phyloP scores from a whole-genome alignment of 228 moss, liverwort and hornwort genomes.

The Sphagnum fallax region DNA sequence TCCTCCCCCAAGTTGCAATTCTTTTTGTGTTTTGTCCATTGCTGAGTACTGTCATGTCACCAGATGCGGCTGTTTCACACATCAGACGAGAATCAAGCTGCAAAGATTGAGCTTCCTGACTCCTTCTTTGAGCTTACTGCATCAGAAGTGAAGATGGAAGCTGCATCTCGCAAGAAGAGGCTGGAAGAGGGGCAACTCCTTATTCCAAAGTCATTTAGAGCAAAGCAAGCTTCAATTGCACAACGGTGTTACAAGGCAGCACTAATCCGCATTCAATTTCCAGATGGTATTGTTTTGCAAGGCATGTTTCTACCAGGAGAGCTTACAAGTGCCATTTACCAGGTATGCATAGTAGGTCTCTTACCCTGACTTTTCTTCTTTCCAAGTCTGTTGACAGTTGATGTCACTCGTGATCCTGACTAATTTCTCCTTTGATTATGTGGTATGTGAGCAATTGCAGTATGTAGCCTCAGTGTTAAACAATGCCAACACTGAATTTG shows the following conservation, averaged over 20 bases:
- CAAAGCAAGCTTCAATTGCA: conserved; percentile 27
- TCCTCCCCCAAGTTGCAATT: too few species aligned
- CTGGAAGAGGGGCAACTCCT: conserved; percentile 31
- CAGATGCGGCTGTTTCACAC: conserved; percentile 32
- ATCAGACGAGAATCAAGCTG: conserved; percentile 10
- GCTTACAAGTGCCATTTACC: conserved; percentile 24
- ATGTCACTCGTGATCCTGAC: too few species aligned
- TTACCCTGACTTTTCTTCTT: neutral
- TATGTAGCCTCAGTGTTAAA: conserved; percentile 34
- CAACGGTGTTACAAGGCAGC: conserved; percentile 18
- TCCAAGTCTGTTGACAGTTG: neutral
- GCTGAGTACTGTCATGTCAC: too few species aligned
- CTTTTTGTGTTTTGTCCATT: too few species aligned
- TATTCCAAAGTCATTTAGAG: conserved; percentile 31
- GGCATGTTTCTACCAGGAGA: conserved; percentile 30
- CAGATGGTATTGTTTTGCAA: conserved; percentile 33
- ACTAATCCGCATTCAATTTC: conserved; percentile 30
- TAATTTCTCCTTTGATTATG: too few species aligned
- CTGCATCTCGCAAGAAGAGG: conserved; percentile 29
- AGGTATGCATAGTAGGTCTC: conserved; percentile 13
- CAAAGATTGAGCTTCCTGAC: conserved; percentile 24
- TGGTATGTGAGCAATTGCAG: conserved; percentile 14
- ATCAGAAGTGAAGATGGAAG: conserved; percentile 30
- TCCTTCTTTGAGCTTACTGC: conserved; percentile 30
- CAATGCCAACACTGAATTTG: conserved; percentile 27